Evolutionary conservation across 331 rosid genomes (phyloP).

Genomic region (Stylosanthes scabra): DNA sequence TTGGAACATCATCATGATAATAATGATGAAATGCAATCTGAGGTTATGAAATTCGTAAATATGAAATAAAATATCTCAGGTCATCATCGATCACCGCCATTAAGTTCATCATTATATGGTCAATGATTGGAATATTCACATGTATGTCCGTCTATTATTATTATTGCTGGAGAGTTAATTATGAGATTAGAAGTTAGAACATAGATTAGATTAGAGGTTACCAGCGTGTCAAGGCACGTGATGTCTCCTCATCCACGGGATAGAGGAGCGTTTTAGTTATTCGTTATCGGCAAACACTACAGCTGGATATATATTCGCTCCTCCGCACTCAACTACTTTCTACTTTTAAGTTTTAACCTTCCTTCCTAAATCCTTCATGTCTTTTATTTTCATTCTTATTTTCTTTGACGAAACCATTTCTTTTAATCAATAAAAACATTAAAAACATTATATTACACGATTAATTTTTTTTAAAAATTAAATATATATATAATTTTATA

Average conservation of each 20-base stretch:
- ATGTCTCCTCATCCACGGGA: constrained; percentile 38
- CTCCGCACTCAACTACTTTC: background rate
- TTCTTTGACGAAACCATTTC: too few relatives aligned
- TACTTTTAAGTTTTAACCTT: background rate
- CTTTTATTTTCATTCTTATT: background rate
- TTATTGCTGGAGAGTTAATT: background rate
- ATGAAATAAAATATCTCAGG: background rate
- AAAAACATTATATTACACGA: too few relatives aligned
- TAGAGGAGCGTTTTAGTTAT: constrained; percentile 37
- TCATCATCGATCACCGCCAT: background rate
- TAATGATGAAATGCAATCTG: background rate
- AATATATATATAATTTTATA: too few relatives aligned
- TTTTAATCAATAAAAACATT: too few relatives aligned
- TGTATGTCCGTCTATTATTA: background rate
- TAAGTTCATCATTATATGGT: background rate
- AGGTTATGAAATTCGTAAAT: background rate
- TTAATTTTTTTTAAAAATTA: too few relatives aligned
- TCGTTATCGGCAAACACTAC: constrained; percentile 29
- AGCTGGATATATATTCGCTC: constrained; percentile 37
- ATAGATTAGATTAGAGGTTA: background rate
- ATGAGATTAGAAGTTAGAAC: background rate
- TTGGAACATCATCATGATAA: background rate
- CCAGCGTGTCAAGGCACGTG: constrained; percentile 59
- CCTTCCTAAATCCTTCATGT: constrained; percentile 8
- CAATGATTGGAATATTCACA: background rate